phyloP scores from a whole-genome alignment of 139 green algal species.

The Tetraselmis chui region DNA sequence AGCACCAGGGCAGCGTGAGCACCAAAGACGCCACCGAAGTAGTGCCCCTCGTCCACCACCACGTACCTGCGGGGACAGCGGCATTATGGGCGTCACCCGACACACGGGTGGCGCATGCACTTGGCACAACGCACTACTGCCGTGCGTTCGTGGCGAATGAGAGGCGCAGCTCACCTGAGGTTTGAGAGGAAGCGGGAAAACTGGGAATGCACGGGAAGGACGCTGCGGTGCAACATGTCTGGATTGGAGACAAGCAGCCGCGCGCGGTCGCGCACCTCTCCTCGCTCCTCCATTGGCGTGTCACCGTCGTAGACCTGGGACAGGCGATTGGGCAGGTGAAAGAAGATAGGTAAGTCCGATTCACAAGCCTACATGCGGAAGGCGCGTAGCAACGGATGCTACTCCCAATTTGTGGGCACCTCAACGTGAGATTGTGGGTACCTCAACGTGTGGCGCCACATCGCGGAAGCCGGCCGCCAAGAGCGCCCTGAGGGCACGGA shows the following conservation, averaged over 20 bases:
- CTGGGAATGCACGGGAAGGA: conserved; percentile 68
- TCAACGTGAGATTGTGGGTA: too few relatives aligned
- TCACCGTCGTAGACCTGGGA: conserved; percentile 82
- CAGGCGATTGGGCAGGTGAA: too few relatives aligned
- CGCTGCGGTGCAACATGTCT: conserved; percentile 88
- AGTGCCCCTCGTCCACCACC: conserved; percentile 89
- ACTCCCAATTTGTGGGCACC: too few relatives aligned
- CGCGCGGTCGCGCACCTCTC: conserved; percentile 35
- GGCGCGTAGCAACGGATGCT: neutral
- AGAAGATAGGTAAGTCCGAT: too few relatives aligned
- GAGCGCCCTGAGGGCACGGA: conserved; percentile 48
- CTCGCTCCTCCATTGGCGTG: conserved; percentile 46
- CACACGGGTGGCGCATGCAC: too few relatives aligned
- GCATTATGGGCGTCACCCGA: too few relatives aligned
- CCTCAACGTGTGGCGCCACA: neutral
- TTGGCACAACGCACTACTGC: too few relatives aligned
- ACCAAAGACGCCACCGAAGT: conserved; percentile 75
- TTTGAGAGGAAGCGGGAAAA: conserved; percentile 66
- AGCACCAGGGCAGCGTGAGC: conserved; percentile 82
- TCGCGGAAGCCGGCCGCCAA: neutral
- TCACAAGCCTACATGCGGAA: neutral
- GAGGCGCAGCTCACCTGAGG: conserved; percentile 34
- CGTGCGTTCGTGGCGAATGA: too few relatives aligned
- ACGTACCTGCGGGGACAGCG: conserved; percentile 37
- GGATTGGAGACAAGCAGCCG: conserved; percentile 90